phyloP scores from a whole-genome alignment of 1,284 basidiomycete genomes.

The Puccinia horiana region DNA sequence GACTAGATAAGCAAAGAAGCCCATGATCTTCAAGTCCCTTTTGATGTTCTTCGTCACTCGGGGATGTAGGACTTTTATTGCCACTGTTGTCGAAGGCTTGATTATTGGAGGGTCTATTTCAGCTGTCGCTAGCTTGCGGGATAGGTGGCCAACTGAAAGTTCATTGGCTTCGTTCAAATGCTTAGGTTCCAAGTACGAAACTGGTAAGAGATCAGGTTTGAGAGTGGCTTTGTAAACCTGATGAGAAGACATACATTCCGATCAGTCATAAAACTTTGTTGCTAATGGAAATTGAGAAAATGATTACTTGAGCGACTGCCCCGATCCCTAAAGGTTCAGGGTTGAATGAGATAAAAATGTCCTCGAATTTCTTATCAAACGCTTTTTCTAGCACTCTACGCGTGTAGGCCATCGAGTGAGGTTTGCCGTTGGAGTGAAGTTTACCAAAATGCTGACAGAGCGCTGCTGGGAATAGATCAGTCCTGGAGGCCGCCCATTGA shows the following conservation, averaged over 20 bases:
- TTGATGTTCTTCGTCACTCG: slow-evolving; percentile 75
- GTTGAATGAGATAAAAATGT: slow-evolving; percentile 91
- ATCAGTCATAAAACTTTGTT: slow-evolving; percentile 7
- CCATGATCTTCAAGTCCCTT: slow-evolving; percentile 90
- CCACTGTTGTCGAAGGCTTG: slow-evolving; percentile 78
- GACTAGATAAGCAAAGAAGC: slow-evolving; percentile 80
- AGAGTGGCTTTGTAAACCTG: slow-evolving; percentile 84
- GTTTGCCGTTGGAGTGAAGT: slow-evolving; percentile 83
- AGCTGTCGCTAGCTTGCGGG: slow-evolving; percentile 61
- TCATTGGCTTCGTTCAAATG: slow-evolving; percentile 60
- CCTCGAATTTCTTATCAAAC: slow-evolving; percentile 73
- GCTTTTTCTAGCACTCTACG: slow-evolving; percentile 78
- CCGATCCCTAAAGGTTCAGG: slow-evolving; percentile 89
- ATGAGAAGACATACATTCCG: not conserved
- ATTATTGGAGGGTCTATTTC: slow-evolving; percentile 65
- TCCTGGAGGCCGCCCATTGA: slow-evolving; percentile 96
- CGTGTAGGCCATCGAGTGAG: slow-evolving; percentile 81
- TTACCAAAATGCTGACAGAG: slow-evolving; percentile 83
- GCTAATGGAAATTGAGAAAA: not conserved
- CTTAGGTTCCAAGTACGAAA: slow-evolving; percentile 72
- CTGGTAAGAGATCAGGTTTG: slow-evolving; percentile 75
- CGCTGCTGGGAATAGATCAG: slow-evolving; percentile 89
- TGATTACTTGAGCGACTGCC: slow-evolving; percentile 85
- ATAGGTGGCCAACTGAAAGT: slow-evolving; percentile 51
- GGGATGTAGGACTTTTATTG: slow-evolving; percentile 95